Conservation (phyloP, 305 asterid species). For the Fraxinus floribunda region DNA sequence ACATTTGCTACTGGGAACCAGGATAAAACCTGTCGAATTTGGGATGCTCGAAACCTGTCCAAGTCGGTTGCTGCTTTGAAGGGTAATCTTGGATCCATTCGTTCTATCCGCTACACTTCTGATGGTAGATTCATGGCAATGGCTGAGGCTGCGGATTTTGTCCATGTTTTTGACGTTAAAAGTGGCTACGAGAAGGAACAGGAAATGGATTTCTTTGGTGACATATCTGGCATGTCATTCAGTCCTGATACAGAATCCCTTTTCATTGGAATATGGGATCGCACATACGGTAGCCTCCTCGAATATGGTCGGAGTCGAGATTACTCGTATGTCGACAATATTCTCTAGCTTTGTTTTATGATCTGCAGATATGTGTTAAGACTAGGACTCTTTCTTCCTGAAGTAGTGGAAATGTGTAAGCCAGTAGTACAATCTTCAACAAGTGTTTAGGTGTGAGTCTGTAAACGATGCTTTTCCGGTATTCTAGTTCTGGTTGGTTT, state of each 20-base stretch:
- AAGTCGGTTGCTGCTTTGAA: conserved; percentile 49
- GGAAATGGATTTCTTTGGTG: conserved; percentile 81
- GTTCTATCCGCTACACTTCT: conserved; percentile 60
- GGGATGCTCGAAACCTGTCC: conserved; percentile 66
- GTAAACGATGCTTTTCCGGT: neutral
- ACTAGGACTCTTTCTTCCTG: conserved; percentile 15
- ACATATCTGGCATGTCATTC: conserved; percentile 67
- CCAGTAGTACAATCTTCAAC: neutral
- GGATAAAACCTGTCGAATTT: conserved; percentile 66
- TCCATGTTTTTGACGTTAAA: conserved; percentile 60
- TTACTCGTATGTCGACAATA: conserved; percentile 55
- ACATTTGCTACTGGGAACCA: conserved; percentile 79
- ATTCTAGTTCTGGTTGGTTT: neutral
- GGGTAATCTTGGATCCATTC: conserved; percentile 69
- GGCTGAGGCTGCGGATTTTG: conserved; percentile 81
- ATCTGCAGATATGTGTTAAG: neutral
- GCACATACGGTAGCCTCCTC: conserved; percentile 63
- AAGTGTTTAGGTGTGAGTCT: neutral
- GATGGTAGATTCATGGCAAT: conserved; percentile 79
- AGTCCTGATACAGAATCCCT: conserved; percentile 78
- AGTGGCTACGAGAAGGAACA: conserved; percentile 66
- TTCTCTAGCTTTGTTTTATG: conserved; percentile 30
- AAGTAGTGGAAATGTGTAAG: neutral
- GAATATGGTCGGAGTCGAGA: conserved; percentile 58
- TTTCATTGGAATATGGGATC: conserved; percentile 71